phyloP scores from a whole-genome alignment of 2,329 filamentous ascomycete genomes.

The Bretziella fagacearum region DNA sequence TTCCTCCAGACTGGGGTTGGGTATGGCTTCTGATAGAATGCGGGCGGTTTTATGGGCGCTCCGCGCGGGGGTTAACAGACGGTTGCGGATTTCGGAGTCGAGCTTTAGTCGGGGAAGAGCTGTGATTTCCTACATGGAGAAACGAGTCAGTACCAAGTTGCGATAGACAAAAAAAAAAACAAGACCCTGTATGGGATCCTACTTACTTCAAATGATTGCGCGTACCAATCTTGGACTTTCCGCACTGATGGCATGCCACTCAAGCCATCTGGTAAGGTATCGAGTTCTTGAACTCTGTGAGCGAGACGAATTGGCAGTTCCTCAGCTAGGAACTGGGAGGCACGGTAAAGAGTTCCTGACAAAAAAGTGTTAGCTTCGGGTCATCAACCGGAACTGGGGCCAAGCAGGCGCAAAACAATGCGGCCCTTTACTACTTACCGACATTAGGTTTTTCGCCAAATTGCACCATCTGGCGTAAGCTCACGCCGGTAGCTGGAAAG shows the following conservation, averaged over 20 bases:
- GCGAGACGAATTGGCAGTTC: conserved; percentile 93
- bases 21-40: conserved; percentile 65
- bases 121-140: conserved; percentile 61
- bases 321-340: conserved; percentile 95
- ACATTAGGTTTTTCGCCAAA: conserved; percentile 89
- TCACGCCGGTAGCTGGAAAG: conserved; percentile 92
- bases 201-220: conserved; percentile 92
- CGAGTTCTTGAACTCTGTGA: conserved; percentile 88
- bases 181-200: neutral
- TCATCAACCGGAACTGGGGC: no score
- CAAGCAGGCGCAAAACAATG: no score
- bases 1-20: conserved; percentile 74
- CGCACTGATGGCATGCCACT: conserved; percentile 96
- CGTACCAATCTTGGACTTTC: conserved; percentile 95
- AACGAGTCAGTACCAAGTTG: conserved; percentile 13
- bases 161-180: conserved; percentile 8
- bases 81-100: conserved; percentile 56
- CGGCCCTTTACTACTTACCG: conserved; percentile 36
- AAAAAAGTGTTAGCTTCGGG: conserved; percentile 7
- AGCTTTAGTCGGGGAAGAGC: conserved; percentile 63
- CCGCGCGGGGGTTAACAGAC: conserved; percentile 54
- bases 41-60: conserved; percentile 38
- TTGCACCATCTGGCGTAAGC: conserved; percentile 96
- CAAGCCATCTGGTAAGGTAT: conserved; percentile 81
- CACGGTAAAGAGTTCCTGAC: conserved; percentile 82